Base-by-base conservation (phyloP, 371 early-diverging fungal genomes). In the Blastocladiella emersonii region DNA sequence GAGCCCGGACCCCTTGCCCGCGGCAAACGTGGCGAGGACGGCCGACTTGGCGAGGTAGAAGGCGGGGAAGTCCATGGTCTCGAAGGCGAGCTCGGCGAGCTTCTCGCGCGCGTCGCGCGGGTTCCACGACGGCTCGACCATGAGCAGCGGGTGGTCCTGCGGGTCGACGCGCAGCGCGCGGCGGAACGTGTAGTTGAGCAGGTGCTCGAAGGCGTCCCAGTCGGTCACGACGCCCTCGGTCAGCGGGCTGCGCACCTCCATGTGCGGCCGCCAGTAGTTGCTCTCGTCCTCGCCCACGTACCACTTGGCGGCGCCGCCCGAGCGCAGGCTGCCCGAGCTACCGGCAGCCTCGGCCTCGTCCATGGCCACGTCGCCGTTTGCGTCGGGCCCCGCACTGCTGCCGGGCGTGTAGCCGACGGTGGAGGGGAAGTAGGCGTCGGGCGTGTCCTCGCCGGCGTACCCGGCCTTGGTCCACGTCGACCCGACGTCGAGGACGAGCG, bases 401-500 rank as follows among this genome's bases (percentile, higher is more conserved):
- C 69, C 66, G 49, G 72, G 71, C 21, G 76, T 62, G 66, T 74
- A 75, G 7, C 89, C 90, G 17, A 83, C 78, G 12, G 64, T 78
- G 4, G 93, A 86, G 8, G 95, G 91, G 61, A 92, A 86, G 34
- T 90, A 85, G 7, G 83, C 85, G 65, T 85, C 82, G 4, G 98
- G 95, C 39, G 83, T 75, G 69, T 97, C 95, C 70, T 95, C 96
- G 57, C 98, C 98, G 27, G 95, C 92, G 74, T 90, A 93, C 41
- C 98, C 98, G 36, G 90, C 92, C 61, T 90, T 88, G 49, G 88
- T 87, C 72, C 85, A 84, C 34, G 86, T 79, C 64, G 89, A 82
- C 39, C 98, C 98, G 49, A 94, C 76, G 70, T 95, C 96, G 64
- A 97, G 70, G 51, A 97, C 93, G 43, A 95, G 69, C 35, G 93